phyloP scores from a whole-genome alignment of 768 basidiomycete genomes.

The Agaricus subrufescens region DNA sequence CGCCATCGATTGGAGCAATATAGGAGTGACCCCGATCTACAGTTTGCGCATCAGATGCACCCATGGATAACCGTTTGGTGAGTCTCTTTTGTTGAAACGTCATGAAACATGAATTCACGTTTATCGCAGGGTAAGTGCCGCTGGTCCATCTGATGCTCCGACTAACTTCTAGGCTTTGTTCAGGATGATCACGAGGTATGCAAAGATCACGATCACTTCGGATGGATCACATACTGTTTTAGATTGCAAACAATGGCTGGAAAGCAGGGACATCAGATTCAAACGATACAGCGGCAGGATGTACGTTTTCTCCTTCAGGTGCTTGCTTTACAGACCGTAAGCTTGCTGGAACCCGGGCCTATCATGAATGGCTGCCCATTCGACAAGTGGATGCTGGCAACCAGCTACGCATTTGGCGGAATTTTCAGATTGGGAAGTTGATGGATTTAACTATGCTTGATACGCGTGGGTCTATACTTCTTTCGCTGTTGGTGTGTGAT shows the following conservation, averaged over 20 bases:
- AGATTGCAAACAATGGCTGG: conserved; percentile 56
- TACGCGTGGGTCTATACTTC: conserved; percentile 35
- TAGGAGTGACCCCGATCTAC: conserved; percentile 44
- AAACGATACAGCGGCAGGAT: conserved; percentile 48
- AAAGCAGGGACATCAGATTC: conserved; percentile 51
- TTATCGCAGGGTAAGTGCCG: neutral
- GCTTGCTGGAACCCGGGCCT: conserved; percentile 51
- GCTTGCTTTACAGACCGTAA: conserved; percentile 59
- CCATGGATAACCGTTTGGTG: conserved; percentile 59
- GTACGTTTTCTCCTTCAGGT: conserved; percentile 45
- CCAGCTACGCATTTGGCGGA: conserved; percentile 57
- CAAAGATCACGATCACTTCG: neutral
- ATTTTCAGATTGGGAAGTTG: conserved; percentile 61
- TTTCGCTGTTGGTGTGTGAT: neutral
- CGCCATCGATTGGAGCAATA: conserved; percentile 48
- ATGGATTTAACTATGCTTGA: conserved; percentile 59
- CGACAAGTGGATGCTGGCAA: conserved; percentile 51
- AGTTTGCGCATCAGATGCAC: conserved; percentile 41
- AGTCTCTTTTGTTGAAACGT: conserved; percentile 6
- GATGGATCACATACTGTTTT: neutral
- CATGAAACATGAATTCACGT: neutral
- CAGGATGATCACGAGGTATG: conserved; percentile 49
- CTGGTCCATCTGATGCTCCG: neutral
- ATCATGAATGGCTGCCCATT: conserved; percentile 63
- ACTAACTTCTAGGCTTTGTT: neutral